Conservation (phyloP, 352 stramenopile species). For the Blastocystis sp. region DNA sequence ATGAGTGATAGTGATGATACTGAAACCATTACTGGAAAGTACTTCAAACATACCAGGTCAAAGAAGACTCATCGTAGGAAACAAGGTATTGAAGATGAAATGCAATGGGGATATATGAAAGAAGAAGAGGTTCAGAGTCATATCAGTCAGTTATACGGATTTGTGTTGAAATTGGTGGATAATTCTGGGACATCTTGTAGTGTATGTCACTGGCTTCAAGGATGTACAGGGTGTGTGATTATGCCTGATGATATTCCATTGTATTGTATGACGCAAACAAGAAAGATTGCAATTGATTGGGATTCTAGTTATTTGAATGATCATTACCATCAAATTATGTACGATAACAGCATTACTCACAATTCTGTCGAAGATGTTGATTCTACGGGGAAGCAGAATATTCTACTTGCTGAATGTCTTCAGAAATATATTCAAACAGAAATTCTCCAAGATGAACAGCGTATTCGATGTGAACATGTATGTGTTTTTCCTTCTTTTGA, state of each 20-base stretch:
- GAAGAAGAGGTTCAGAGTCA: conserved; percentile 35
- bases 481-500: not conserved
- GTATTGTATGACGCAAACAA: conserved; percentile 70
- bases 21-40: not conserved
- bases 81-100: not conserved
- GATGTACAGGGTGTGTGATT: conserved; percentile 76
- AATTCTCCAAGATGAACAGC: conserved; percentile 69
- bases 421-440: conserved; percentile 73
- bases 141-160: conserved; percentile 65
- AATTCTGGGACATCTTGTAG: conserved; percentile 76
- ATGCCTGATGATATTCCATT: conserved; percentile 68
- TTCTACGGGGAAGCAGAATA: conserved; percentile 67
- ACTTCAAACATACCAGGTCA: not conserved
- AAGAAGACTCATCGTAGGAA: not conserved
- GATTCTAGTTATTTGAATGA: conserved; percentile 77
- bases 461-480: conserved; percentile 67
- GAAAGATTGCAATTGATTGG: conserved; percentile 80
- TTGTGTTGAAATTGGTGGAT: conserved; percentile 76
- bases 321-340: conserved; percentile 73
- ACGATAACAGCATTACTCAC: conserved; percentile 29
- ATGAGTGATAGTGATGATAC: not conserved
- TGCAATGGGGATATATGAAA: conserved; percentile 25
- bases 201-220: conserved; percentile 78
- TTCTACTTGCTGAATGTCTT: conserved; percentile 76
- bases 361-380: conserved; percentile 61